Conservation (phyloP, 768 basidiomycete genomes). For the Auriculariales sp. region DNA sequence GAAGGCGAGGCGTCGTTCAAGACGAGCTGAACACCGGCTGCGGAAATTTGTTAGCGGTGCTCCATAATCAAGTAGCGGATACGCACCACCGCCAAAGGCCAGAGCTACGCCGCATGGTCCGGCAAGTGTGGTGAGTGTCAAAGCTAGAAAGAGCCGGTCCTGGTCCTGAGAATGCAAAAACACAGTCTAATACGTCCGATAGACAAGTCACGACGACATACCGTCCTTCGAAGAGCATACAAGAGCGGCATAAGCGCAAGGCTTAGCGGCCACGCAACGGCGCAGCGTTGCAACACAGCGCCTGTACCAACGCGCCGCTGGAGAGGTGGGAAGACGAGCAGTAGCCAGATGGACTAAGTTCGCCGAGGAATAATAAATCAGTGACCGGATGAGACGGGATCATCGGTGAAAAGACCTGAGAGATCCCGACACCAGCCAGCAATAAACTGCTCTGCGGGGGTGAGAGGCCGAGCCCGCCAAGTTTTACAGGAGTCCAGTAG, state of each 20-base stretch:
- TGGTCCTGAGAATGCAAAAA: background rate
- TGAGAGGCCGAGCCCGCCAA: slow-evolving; percentile 23
- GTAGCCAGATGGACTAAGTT: slow-evolving; percentile 4
- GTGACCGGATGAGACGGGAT: too few relatives aligned
- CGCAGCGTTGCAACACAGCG: background rate
- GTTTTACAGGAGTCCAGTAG: slow-evolving; percentile 22
- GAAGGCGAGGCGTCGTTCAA: slow-evolving; percentile 4
- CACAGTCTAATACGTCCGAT: background rate
- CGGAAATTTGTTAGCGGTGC: background rate
- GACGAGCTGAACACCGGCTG: slow-evolving; percentile 3
- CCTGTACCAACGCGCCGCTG: background rate
- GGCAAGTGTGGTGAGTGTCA: background rate
- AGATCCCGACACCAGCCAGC: slow-evolving; percentile 21
- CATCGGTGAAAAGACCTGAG: slow-evolving; percentile 26
- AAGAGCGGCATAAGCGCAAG: slow-evolving; percentile 1
- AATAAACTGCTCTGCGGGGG: slow-evolving; percentile 24
- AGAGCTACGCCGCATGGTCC: background rate
- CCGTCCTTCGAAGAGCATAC: background rate
- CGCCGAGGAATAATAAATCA: too few relatives aligned
- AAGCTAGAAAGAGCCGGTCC: background rate
- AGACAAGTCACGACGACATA: background rate
- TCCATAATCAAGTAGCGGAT: background rate
- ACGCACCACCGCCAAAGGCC: background rate
- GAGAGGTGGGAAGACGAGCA: slow-evolving; percentile 5
- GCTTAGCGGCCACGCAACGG: background rate